These are phyloP conservation scores for Trichophyton schoenleinii DNA, from an alignment of 2,329 filamentous ascomycete genomes.

Conservation along the genomic window DNA sequence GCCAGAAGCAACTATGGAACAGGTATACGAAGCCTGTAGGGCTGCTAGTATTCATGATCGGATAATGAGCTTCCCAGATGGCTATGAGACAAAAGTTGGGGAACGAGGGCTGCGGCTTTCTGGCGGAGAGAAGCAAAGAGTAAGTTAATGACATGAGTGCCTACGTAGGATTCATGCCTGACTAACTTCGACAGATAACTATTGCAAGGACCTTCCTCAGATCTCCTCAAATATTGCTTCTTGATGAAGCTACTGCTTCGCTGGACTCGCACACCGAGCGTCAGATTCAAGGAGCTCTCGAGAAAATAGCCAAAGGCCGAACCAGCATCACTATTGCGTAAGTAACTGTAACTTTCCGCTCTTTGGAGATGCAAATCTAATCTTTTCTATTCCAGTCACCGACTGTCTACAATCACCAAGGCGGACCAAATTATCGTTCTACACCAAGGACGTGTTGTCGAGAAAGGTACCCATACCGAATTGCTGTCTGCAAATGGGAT, in stretches of 20 bases:
- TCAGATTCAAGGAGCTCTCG: constrained; percentile 36
- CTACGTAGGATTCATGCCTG: too few species aligned
- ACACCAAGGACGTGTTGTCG: constrained; percentile 23
- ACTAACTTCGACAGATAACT: background rate
- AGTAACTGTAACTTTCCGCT: constrained; percentile 13
- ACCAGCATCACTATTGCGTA: constrained; percentile 43
- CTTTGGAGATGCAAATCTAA: constrained; percentile 19
- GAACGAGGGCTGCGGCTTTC: constrained; percentile 18
- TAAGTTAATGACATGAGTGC: constrained; percentile 20
- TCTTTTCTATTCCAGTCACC: constrained; percentile 16
- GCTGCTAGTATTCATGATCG: constrained; percentile 28
- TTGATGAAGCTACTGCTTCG: constrained; percentile 42
- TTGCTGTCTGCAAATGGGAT: constrained; percentile 16
- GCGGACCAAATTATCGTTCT: constrained; percentile 26
- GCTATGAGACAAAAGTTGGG: constrained; percentile 25
- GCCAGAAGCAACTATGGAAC: constrained; percentile 17
- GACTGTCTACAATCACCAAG: constrained; percentile 21
- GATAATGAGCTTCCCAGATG: constrained; percentile 28
- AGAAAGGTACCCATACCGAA: constrained; percentile 27
- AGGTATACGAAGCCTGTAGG: constrained; percentile 24
- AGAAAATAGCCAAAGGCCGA: constrained; percentile 33
- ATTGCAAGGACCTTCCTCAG: constrained; percentile 35
- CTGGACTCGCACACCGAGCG: constrained; percentile 35
- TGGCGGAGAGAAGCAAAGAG: constrained; percentile 39
- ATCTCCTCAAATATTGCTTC: constrained; percentile 30